Base-by-base conservation (phyloP, 306 rosid species). In the Vachellia collinsii region DNA sequence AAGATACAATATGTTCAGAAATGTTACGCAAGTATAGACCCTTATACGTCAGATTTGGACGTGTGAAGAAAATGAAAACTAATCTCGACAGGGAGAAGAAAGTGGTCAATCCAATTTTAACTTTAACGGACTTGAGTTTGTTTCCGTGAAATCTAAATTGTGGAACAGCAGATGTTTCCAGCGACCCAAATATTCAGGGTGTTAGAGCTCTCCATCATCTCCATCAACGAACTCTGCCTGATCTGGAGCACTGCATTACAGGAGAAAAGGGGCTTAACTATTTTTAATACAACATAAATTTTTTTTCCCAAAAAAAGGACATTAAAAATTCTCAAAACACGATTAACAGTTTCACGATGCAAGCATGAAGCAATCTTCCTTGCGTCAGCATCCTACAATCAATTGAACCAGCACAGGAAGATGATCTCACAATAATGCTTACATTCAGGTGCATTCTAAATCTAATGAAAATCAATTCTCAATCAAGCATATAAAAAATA, bases 141-240 rank as follows among this genome's bases (percentile, higher is more conserved):
- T 42, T 58, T 75, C 74, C 48, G 23, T 48, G 42, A 61, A 41
- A 11, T 51, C 64, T 70, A 54, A 0, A 54, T 66, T 46, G 59
- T 50, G 54, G n/a, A 63, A 70, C 72, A 48, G 76, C 51, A 68
- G 53, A 74, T 62, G 54, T 63, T 77, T 69, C 73, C 58, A 22
- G 77, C 65, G 67, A 74, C 68, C 79, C 51, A 37, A 23, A 29
- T 20, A 65, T 54, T 42, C 74, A 44, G 77, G 71, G 76, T 43
- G 77, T 88, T 77, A 90, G 83, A 92, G 94, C 84, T 92, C 97
- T 48, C 87, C 88, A 61, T 89, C 70, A 3, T 83, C 82, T 54
- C 39, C 93, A 29, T 69, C 87, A 38, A 25, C 78, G 20, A n/a
- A 82, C 38, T 72, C 84, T 13, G 66, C 85, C 54, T 75, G 76